Evolutionary conservation across 73 alveolate genomes (phyloP).

Genomic region (Stentor roeselii): DNA sequence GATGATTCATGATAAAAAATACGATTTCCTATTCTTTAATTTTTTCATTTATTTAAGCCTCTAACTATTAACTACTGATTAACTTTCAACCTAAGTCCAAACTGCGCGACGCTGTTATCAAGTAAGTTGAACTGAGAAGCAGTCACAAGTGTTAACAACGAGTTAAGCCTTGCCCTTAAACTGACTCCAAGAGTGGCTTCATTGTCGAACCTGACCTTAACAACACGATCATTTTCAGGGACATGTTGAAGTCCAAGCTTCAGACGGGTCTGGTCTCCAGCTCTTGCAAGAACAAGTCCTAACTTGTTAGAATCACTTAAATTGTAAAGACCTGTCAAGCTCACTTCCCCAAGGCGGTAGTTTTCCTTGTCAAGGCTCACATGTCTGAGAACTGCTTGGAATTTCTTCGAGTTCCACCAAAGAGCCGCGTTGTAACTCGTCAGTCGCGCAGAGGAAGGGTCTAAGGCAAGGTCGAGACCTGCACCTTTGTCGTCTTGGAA

Average conservation of each 20-base stretch:
- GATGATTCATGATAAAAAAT: no score
- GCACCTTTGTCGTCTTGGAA: neutral
- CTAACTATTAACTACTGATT: slow-evolving; percentile 23
- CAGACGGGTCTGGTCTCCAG: neutral
- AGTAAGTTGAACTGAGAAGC: neutral
- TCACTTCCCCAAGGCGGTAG: neutral
- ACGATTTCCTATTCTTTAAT: no score
- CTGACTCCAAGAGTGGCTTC: neutral
- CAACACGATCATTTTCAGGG: neutral
- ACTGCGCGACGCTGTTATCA: neutral
- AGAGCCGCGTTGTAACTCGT: slow-evolving; percentile 10
- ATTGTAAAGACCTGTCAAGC: neutral
- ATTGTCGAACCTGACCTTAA: neutral
- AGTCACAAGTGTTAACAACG: neutral
- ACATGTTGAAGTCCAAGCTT: neutral
- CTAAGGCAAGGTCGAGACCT: neutral
- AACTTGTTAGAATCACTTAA: neutral
- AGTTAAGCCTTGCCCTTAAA: neutral
- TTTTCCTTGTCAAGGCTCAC: neutral
- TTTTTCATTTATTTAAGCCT: no score
- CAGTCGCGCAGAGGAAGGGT: neutral
- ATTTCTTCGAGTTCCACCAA: neutral
- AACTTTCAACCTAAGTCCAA: slow-evolving; percentile 17
- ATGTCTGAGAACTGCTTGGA: slow-evolving; percentile 1
- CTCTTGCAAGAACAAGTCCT: neutral